Evolutionary conservation across 176 grass and related monocot genomes (phyloP), one percentile per base, ranked within the genome.

Genomic region (Rhipidocladum racemiflorum): DNA sequence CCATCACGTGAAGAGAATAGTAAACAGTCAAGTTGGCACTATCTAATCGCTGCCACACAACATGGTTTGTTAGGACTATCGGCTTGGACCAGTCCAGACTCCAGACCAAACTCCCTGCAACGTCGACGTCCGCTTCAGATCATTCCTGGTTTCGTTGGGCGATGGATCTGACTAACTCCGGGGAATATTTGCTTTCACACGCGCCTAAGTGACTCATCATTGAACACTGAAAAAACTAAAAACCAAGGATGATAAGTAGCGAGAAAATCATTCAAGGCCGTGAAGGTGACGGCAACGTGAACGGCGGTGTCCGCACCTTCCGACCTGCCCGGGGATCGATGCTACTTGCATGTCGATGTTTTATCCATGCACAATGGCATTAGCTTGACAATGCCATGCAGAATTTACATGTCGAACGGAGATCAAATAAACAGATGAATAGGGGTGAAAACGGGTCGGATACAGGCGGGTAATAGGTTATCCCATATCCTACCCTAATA

Each of bases 121-220:
- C 57, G 59, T 80, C 68, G 29, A 63, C 76, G 17, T 65, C 70
- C 55, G 63, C 11, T 9, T 57, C 39, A 11, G 55, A 27, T 74
- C 30, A 9, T 73, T 23, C 17, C 7, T 23, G 13, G 11, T 64
- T 11, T 61, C 42, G 1, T 71, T 29, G 66, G 34, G 6, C 2
- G 57, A 79, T 46, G 68, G n/a, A 50, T 36, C 29, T 4, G 64
- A 18, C 74, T 71, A 42, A 64, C 48, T 8, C 12, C 30, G 28
- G 36, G 46, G 85, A 67, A 86, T 87, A 81, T 30, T 48, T 7
- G 40, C n/a, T 81, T 82, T 74, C 78, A 68, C 62, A 81, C 50
- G 28, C n/a, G 17, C 46, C 57, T 20, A 44, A n/a, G 56, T 0
- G 40, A 36, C 51, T 39, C 56, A 44, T 72, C 48, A 2, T 24